Evolutionary conservation across 306 rosid genomes (phyloP).

Genomic region (Phaseolus lunatus): DNA sequence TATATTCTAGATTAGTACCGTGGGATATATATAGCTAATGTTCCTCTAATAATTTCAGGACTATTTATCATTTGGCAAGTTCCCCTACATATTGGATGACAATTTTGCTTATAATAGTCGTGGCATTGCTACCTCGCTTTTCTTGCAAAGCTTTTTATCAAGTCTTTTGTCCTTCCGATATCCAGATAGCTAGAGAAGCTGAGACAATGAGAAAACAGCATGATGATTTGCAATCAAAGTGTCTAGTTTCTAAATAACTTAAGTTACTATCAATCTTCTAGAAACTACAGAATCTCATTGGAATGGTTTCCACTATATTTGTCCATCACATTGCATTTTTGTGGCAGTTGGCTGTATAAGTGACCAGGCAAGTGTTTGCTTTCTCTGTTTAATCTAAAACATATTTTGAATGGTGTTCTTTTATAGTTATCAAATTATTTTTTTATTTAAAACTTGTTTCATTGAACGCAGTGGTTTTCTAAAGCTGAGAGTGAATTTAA

Average conservation of each 20-base stretch:
- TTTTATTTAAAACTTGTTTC: constrained; percentile 13
- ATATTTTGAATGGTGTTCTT: neutral
- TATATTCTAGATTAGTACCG: constrained; percentile 17
- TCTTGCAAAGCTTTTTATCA: constrained; percentile 62
- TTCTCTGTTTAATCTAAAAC: neutral
- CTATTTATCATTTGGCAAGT: constrained; percentile 66
- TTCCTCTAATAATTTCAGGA: constrained; percentile 57
- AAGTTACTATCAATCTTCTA: constrained; percentile 28
- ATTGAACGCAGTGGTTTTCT: neutral
- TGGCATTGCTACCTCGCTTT: constrained; percentile 83
- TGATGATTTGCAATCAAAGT: constrained; percentile 47
- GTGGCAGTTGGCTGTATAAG: constrained; percentile 41
- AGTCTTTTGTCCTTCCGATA: constrained; percentile 71
- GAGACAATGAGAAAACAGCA: constrained; percentile 49
- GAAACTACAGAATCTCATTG: constrained; percentile 50
- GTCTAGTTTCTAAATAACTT: constrained; percentile 50
- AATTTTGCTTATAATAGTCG: constrained; percentile 63
- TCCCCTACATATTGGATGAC: constrained; percentile 74
- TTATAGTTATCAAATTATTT: neutral
- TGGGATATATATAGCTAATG: constrained; percentile 41
- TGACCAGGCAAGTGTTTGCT: constrained; percentile 49
- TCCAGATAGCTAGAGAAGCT: constrained; percentile 82
- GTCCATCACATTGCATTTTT: constrained; percentile 44
- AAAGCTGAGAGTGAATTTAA: neutral
- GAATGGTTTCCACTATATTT: constrained; percentile 42